Conservation (phyloP, 2,329 filamentous ascomycete species). For the Tolypocladium nubicola region DNA sequence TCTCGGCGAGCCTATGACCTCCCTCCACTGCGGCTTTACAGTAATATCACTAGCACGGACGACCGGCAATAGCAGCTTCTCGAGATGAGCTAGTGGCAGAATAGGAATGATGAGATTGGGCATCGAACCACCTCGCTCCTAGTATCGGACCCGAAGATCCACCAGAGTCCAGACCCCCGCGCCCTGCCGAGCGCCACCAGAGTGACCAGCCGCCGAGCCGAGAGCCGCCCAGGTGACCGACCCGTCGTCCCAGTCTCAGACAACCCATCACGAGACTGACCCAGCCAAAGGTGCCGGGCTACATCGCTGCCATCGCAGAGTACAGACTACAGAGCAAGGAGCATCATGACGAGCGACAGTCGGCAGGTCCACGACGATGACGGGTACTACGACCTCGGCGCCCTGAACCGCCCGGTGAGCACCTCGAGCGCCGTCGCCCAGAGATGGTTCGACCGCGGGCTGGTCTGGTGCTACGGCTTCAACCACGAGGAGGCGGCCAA, state of each 20-base stretch:
- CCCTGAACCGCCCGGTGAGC: slow-evolving; percentile 42
- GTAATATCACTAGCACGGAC: neutral
- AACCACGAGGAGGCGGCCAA: slow-evolving; percentile 61
- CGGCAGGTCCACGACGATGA: slow-evolving; percentile 1
- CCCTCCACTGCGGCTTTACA: neutral
- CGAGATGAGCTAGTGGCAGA: neutral
- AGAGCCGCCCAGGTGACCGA: neutral
- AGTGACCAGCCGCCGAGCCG: neutral
- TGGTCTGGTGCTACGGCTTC: slow-evolving; percentile 68
- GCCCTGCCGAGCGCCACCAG: neutral
- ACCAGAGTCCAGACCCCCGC: neutral
- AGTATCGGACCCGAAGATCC: neutral
- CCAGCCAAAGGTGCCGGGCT: neutral
- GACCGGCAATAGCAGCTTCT: neutral
- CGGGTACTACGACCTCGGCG: slow-evolving; percentile 50
- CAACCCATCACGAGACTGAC: neutral
- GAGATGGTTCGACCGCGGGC: slow-evolving; percentile 59
- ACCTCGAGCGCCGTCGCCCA: slow-evolving; percentile 42
- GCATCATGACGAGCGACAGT: neutral
- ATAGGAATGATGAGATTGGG: neutral
- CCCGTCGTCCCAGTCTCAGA: neutral
- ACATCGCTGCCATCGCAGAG: neutral
- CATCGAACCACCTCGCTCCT: neutral
- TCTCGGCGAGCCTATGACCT: neutral
- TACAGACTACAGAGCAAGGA: neutral